Base-by-base conservation (phyloP, 2,329 filamentous ascomycete genomes). In the Claviceps paspali region DNA sequence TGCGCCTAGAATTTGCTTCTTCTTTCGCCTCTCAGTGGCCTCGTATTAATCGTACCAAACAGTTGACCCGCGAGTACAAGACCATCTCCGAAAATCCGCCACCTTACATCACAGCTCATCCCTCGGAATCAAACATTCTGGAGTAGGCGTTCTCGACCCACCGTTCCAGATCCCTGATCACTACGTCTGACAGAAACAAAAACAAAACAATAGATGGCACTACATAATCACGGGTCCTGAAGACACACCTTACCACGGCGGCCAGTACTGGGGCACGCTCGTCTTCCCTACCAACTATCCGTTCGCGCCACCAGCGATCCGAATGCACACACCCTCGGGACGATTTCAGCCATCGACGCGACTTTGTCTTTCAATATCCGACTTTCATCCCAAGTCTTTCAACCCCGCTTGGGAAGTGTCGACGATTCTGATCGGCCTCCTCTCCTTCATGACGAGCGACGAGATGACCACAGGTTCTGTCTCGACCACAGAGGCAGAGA, bases 371-470 rank as follows among this genome's bases (percentile, higher is more conserved):
- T 92, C 83, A 53, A 98, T 98, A 52, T 88, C 80, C 50, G 91
- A 98, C 56, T 98, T 96, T 62, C 91, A 98, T 55, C 91, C 91
- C 4, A 93, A 93, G 59, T 88, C 82, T 21, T 98, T 96, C 67
- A 98, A 98, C 56, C 91, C 91, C 2, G 87, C 91, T 1, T 98
- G 91, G 91, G 88, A 94, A 53, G 91, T 98, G 6, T 88, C 82
- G 38, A 98, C 91, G 1, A 98, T 98, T 45, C 66, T 98, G 12
- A 92, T 93, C 38, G 91, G 91, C 8, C 72, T 98, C 21, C 67
- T 96, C 44, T 92, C 82, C 28, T 98, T 98, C 61, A 98, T 98
- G 91, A 96, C 88, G 2, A 85, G 83, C 46, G 88, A 98, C 54
- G 91, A 98, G 64, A 95, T 96, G 82, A 98, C 91, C 0, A 96